These are phyloP conservation scores for Zanthoxylum bungeanum DNA, from an alignment of 345 rosid species.

Conservation along the genomic window DNA sequence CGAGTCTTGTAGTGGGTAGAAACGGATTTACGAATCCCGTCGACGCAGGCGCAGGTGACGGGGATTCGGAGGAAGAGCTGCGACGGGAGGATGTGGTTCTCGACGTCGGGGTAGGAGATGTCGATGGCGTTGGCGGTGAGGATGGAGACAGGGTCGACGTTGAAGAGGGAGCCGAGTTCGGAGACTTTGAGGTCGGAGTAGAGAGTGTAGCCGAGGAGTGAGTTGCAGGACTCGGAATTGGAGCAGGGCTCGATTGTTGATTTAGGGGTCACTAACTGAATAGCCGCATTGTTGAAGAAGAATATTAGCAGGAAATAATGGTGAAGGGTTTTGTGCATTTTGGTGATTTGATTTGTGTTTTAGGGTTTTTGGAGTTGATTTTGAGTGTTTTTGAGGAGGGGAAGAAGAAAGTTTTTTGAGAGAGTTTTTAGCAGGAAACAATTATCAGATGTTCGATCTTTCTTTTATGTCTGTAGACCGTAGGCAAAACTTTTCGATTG, in stretches of 20 bases:
- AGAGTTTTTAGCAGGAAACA: constrained; percentile 23
- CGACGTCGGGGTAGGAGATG: constrained; percentile 90
- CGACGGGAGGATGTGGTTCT: constrained; percentile 84
- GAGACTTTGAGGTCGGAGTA: constrained; percentile 90
- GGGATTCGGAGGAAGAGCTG: constrained; percentile 83
- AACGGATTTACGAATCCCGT: constrained; percentile 80
- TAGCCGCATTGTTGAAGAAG: constrained; percentile 33
- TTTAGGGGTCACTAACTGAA: constrained; percentile 42
- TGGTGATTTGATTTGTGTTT: not conserved
- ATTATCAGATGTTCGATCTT: constrained; percentile 35
- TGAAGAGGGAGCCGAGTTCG: constrained; percentile 91
- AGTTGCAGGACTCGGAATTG: constrained; percentile 67
- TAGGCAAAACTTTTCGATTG: not conserved
- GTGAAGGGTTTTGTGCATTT: constrained; percentile 31
- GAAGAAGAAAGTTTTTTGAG: too few species aligned
- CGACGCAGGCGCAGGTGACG: constrained; percentile 78
- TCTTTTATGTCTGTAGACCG: constrained; percentile 12
- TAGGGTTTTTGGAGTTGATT: too few species aligned
- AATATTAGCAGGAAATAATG: not conserved
- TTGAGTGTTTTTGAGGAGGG: too few species aligned
- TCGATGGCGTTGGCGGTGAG: constrained; percentile 84
- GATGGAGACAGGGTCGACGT: constrained; percentile 73
- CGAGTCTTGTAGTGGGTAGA: constrained; percentile 81
- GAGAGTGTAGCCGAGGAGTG: constrained; percentile 86
- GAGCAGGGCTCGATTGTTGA: constrained; percentile 97